A percentile compares a stretch with the other conserved stretches of the same genome.
Conservation (phyloP, 768 basidiomycete species). For the Termitomyces eurrhizus region DNA sequence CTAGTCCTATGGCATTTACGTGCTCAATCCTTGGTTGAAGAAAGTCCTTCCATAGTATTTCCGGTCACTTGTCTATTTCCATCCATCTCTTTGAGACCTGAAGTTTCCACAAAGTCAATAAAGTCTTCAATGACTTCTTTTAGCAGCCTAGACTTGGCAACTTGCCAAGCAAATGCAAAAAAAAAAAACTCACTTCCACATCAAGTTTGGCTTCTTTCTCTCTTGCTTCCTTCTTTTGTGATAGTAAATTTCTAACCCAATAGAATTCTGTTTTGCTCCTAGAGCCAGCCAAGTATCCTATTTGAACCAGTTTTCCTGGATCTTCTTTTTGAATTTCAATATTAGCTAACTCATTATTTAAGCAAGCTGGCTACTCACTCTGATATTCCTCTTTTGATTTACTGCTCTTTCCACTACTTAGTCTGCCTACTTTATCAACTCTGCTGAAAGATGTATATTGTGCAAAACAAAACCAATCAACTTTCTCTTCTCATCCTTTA, state of each 20-base stretch:
- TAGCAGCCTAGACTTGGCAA: neutral
- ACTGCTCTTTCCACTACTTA: too few species aligned
- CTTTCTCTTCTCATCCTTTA: too few species aligned
- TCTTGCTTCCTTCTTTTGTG: neutral
- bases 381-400: too few species aligned
- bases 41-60: neutral
- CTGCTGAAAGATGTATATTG: too few species aligned
- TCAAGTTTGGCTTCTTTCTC: neutral
- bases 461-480: too few species aligned
- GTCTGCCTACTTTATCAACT: too few species aligned
- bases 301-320: slow-evolving; percentile 9
- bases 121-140: neutral
- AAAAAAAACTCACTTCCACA: neutral
- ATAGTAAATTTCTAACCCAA: slow-evolving; percentile 15
- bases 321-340: slow-evolving; percentile 12
- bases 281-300: slow-evolving; percentile 18
- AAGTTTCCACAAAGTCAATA: neutral
- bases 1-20: slow-evolving; percentile 13
- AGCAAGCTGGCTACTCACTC: too few species aligned
- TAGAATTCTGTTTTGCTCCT: slow-evolving; percentile 11
- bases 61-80: neutral
- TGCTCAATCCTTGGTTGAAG: neutral
- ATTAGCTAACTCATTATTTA: too few species aligned
- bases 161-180: neutral
- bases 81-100: neutral